These are phyloP conservation scores for Polyporus arcularius DNA, from an alignment of 768 basidiomycete genomes.

Conservation along the genomic window DNA sequence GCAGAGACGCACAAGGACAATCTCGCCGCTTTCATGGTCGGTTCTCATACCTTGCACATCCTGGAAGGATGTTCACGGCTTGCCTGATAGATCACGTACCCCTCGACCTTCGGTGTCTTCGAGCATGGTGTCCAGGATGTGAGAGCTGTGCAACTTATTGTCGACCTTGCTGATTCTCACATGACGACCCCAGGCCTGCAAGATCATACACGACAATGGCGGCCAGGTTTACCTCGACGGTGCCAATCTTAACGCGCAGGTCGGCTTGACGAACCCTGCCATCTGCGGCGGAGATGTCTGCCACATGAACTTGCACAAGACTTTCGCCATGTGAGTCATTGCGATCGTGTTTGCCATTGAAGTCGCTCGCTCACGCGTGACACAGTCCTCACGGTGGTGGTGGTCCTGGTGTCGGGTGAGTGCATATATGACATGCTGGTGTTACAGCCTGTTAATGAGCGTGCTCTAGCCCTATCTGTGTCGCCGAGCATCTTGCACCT, in stretches of 20 bases:
- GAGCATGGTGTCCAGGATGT: conserved; percentile 86
- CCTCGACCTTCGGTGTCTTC: conserved; percentile 97
- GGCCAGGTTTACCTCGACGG: conserved; percentile 98
- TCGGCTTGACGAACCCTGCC: conserved; percentile 90
- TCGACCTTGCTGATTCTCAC: neutral
- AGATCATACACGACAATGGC: conserved; percentile 91
- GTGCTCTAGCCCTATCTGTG: conserved; percentile 77
- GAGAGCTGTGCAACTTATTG: conserved; percentile 18
- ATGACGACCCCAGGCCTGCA: conserved; percentile 63
- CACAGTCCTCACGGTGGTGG: conserved; percentile 93
- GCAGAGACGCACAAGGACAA: conserved; percentile 90
- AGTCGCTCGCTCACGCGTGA: neutral
- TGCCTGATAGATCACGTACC: conserved; percentile 79
- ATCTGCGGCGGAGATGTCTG: conserved; percentile 98
- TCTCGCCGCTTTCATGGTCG: conserved; percentile 93
- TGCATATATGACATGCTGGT: neutral
- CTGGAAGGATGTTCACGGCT: neutral
- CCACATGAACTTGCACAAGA: conserved; percentile 98
- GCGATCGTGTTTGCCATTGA: neutral
- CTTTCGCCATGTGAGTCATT: conserved; percentile 81
- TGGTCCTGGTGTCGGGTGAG: conserved; percentile 92
- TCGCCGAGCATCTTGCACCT: conserved; percentile 88
- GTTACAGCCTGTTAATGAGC: neutral
- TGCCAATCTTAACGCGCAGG: conserved; percentile 93
- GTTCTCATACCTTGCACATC: conserved; percentile 15